These are phyloP conservation scores for Aureobasidium sp. DNA, from an alignment of 2,329 filamentous ascomycete species.

Conservation along the genomic window DNA sequence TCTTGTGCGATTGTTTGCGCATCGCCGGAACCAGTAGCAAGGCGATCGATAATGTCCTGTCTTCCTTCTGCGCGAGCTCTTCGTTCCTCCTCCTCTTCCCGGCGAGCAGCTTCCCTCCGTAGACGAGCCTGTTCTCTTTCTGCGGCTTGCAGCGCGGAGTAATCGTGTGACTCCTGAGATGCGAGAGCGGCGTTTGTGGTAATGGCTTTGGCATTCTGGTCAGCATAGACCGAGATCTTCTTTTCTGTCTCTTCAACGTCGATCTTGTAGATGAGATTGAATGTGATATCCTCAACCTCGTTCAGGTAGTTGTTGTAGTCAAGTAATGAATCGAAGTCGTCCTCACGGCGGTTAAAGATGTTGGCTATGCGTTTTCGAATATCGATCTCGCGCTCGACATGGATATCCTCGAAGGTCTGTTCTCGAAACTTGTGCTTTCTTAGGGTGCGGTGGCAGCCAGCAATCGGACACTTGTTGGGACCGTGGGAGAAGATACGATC, in stretches of 20 bases:
- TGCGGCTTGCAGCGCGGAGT: constrained; percentile 42
- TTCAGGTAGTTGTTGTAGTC: constrained; percentile 94
- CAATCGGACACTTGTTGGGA: constrained; percentile 85
- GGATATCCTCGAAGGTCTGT: constrained; percentile 82
- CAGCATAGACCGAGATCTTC: constrained; percentile 62
- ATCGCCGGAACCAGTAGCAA: constrained; percentile 57
- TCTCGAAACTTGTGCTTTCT: constrained; percentile 76
- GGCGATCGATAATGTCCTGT: constrained; percentile 61
- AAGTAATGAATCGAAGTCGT: constrained; percentile 78
- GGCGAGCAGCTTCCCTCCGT: constrained; percentile 54
- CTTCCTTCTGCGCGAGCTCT: constrained; percentile 55
- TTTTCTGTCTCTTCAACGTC: constrained; percentile 58
- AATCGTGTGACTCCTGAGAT: constrained; percentile 40
- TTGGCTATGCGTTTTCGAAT: constrained; percentile 65
- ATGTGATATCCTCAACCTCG: constrained; percentile 81
- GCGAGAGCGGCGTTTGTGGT: constrained; percentile 43
- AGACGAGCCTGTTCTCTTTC: constrained; percentile 61
- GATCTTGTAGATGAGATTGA: constrained; percentile 70
- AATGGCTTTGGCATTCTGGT: constrained; percentile 58
- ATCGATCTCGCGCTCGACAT: constrained; percentile 85
- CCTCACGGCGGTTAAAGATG: constrained; percentile 81
- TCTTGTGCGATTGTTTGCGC: constrained; percentile 51
- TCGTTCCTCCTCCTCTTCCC: constrained; percentile 65
- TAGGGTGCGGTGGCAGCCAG: constrained; percentile 78
- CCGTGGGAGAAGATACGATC: constrained; percentile 89